Evolutionary conservation across 345 rosid genomes (phyloP).

Genomic region (Lepidium africanum): DNA sequence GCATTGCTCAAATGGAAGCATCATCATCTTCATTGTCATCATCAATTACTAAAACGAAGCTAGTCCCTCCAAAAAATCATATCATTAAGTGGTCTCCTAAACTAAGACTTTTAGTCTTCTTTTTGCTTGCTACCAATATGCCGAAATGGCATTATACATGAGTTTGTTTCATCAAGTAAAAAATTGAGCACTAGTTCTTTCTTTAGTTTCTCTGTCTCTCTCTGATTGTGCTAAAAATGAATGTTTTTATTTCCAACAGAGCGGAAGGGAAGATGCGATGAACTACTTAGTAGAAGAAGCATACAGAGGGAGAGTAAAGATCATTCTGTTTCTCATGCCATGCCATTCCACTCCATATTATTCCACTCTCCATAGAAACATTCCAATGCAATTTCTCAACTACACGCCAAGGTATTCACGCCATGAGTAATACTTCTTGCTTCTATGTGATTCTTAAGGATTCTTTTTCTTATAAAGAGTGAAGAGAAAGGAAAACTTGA

Average conservation of each 20-base stretch:
- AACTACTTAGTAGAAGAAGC: constrained; percentile 78
- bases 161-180: constrained; percentile 83
- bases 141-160: constrained; percentile 90
- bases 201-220: neutral
- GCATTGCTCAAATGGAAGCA: constrained; percentile 45
- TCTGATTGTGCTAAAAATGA: neutral
- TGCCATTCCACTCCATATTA: too few relatives aligned
- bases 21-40: too few relatives aligned
- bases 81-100: constrained; percentile 36
- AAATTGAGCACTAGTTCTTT: neutral
- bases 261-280: constrained; percentile 96
- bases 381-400: constrained; percentile 75
- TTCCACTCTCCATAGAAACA: constrained; percentile 51
- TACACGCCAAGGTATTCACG: constrained; percentile 68
- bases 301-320: constrained; percentile 43
- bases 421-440: neutral
- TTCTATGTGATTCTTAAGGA: constrained; percentile 1
- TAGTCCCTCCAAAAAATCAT: constrained; percentile 28
- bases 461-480: constrained; percentile 30
- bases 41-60: constrained; percentile 14
- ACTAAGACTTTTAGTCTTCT: constrained; percentile 37
- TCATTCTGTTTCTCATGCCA: constrained; percentile 80
- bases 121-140: constrained; percentile 63
- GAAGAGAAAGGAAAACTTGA: constrained; percentile 53
- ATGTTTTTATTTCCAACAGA: constrained; percentile 35